Percentiles rank a stretch among this genome's conserved stretches.
phyloP scores from a whole-genome alignment of 1,139 yeast genomes.

The Saccharomyces hybrid region DNA sequence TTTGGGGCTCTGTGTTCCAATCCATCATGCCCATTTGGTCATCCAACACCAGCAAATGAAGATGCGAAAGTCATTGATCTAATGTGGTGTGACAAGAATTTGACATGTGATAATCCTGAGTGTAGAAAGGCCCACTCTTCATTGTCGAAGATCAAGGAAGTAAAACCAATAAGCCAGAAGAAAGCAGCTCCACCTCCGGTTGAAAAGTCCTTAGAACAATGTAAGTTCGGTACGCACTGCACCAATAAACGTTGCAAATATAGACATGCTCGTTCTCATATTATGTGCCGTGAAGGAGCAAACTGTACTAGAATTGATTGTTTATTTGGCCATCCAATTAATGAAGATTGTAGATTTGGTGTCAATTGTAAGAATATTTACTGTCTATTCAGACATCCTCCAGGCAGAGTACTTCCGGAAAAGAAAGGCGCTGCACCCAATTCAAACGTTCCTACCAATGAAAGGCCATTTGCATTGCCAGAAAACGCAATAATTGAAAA shows the following conservation, averaged over 20 bases:
- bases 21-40: slow-evolving; percentile 78
- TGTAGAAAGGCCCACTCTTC: slow-evolving; percentile 82
- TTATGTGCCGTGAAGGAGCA: slow-evolving; percentile 74
- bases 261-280: slow-evolving; percentile 70
- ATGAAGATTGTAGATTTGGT: slow-evolving; percentile 75
- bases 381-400: slow-evolving; percentile 75
- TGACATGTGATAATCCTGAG: slow-evolving; percentile 48
- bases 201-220: slow-evolving; percentile 62
- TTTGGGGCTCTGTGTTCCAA: slow-evolving; percentile 69
- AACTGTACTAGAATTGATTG: slow-evolving; percentile 75
- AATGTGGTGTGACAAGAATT: slow-evolving; percentile 73
- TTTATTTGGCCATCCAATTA: slow-evolving; percentile 70
- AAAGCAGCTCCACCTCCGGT: slow-evolving; percentile 22
- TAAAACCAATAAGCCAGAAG: slow-evolving; percentile 23
- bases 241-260: slow-evolving; percentile 71
- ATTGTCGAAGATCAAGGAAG: slow-evolving; percentile 36
- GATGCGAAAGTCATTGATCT: slow-evolving; percentile 58
- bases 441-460: slow-evolving; percentile 31
- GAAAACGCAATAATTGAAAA: slow-evolving; percentile 60
- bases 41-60: slow-evolving; percentile 80
- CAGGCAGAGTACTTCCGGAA: slow-evolving; percentile 43
- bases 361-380: slow-evolving; percentile 57
- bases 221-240: slow-evolving; percentile 70
- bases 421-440: slow-evolving; percentile 7
- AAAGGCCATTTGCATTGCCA: slow-evolving; percentile 68